Percentiles rank a stretch among this genome's conserved stretches.
Conservation (phyloP, 1,139 yeast genomes). For the Zygosaccharomyces sapae region DNA sequence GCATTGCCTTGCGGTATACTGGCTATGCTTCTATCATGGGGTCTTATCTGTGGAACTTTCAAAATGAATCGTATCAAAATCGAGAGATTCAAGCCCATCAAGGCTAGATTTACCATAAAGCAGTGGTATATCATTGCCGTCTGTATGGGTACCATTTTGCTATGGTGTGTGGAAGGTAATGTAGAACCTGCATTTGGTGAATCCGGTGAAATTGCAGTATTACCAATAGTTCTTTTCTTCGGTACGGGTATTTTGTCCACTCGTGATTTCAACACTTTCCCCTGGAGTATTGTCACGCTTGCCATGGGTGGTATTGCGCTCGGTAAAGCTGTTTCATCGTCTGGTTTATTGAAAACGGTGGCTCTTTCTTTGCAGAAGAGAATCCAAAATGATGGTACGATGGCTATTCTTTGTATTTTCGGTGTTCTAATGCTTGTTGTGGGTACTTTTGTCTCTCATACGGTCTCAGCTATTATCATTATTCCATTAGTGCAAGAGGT, state of each 20-base stretch:
- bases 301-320: slow-evolving; percentile 80
- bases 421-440: slow-evolving; percentile 61
- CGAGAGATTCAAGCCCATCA: slow-evolving; percentile 52
- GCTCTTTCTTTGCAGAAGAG: slow-evolving; percentile 54
- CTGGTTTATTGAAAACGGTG: slow-evolving; percentile 62
- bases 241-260: slow-evolving; percentile 67
- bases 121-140: slow-evolving; percentile 59
- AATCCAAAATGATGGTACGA: slow-evolving; percentile 53
- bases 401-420: slow-evolving; percentile 60
- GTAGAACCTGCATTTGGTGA: slow-evolving; percentile 58
- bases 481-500: slow-evolving; percentile 67
- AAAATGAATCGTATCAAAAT: slow-evolving; percentile 42
- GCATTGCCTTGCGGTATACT: slow-evolving; percentile 61
- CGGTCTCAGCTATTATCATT: slow-evolving; percentile 71
- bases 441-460: slow-evolving; percentile 74
- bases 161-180: slow-evolving; percentile 68
- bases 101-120: slow-evolving; percentile 53
- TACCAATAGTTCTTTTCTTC: slow-evolving; percentile 63
- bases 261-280: slow-evolving; percentile 65
- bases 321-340: slow-evolving; percentile 69
- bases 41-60: slow-evolving; percentile 53
- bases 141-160: slow-evolving; percentile 52
- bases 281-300: slow-evolving; percentile 70
- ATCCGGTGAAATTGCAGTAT: slow-evolving; percentile 64
- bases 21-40: slow-evolving; percentile 55